Conservation (phyloP, 257 asterid species). For the Ilex aquifolium region DNA sequence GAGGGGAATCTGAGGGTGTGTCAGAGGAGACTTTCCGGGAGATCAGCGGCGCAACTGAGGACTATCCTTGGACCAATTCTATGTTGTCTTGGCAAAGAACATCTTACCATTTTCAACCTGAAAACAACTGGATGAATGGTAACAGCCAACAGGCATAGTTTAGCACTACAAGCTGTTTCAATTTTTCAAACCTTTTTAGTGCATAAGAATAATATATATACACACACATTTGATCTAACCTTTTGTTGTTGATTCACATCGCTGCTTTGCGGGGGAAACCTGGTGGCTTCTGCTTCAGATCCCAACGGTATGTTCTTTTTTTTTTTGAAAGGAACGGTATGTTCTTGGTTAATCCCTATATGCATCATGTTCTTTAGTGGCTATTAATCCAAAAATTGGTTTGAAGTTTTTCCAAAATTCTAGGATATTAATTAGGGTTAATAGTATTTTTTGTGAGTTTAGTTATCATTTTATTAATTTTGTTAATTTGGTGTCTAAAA, state of each 20-base stretch:
- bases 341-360: slow-evolving; percentile 14
- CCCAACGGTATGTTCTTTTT: slow-evolving; percentile 72
- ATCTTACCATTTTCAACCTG: too few species aligned
- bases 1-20: slow-evolving; percentile 20
- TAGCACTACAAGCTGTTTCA: too few species aligned
- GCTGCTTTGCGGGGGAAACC: slow-evolving; percentile 11
- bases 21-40: slow-evolving; percentile 64
- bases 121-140: slow-evolving; percentile 64
- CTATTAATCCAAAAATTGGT: too few species aligned
- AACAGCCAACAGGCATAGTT: background rate
- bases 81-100: slow-evolving; percentile 69
- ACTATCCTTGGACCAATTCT: slow-evolving; percentile 54
- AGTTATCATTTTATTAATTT: too few species aligned
- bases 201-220: background rate
- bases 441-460: too few species aligned
- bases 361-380: background rate
- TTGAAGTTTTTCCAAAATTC: too few species aligned
- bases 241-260: slow-evolving; percentile 6
- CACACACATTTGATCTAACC: slow-evolving; percentile 3
- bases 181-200: too few species aligned
- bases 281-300: slow-evolving; percentile 44
- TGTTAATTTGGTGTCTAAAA: too few species aligned
- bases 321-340: too few species aligned
- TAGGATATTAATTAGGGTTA: too few species aligned
- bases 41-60: slow-evolving; percentile 21